Evolutionary conservation across 176 grass and related monocot genomes (phyloP), one percentile per base, ranked within the genome.

Genomic region (Oryza glaberrima): DNA sequence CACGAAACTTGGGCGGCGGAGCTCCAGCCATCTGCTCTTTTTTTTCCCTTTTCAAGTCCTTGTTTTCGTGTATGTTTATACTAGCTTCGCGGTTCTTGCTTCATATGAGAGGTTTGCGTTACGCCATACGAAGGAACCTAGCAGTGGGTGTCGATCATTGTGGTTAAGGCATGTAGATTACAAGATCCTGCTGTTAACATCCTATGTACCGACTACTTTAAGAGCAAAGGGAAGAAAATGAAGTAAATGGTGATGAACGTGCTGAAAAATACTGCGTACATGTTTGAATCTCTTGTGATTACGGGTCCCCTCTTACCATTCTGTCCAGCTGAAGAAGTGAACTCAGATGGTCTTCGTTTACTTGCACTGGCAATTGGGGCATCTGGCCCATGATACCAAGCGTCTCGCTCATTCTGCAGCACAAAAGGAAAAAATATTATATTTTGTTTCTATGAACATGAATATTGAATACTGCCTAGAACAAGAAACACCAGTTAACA

Each of bases 371-470:
- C 64, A 95, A 78, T 14, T 90, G 75, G 78, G 91, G 77, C 96
- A 98, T 95, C 40, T 77, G 91, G 78, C 91, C 73, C 87, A 98
- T 94, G 77, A 95, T 87, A 54, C 96, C 96, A 68, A 88, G 85
- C 0, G 76, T 92, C 73, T 88, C 45, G 11, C 70, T 94, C 91
- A 95, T 94, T 85, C 96, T 98, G 74, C 60, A 81, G 8, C 23
- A 58, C 19, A 58, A 38, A 66, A 32, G 47, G 34, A 58, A 8
- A 8, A 15, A 52, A 52, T 17, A 17, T 52, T 16, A 17, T 14
- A 17, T 16, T 52, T 52, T 44, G 9, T 10, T 16, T 16, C 13
- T 51, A 51, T 5, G 7, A 64, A 64, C 38, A 70, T 71, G 20
- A 75, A 69, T 43, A 45, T 38, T 66, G 15, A 70, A 69, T 43